A percentile compares a stretch with the other conserved stretches of the same genome.
These are phyloP conservation scores for Neurospora sp. DNA, from an alignment of 495 filamentous ascomycete genomes.

Conservation along the genomic window DNA sequence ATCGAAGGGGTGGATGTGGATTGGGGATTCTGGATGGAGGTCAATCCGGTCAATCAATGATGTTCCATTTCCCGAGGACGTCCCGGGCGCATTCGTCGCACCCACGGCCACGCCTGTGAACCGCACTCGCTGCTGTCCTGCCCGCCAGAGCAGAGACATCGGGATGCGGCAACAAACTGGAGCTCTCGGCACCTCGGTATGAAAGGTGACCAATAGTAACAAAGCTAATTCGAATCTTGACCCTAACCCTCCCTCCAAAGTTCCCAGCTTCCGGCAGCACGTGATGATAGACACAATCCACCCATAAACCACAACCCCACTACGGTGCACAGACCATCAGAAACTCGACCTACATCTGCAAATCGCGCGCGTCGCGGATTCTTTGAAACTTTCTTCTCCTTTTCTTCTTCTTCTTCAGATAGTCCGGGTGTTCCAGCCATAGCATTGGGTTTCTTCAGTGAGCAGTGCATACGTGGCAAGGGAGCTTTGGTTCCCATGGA, in stretches of 20 bases:
- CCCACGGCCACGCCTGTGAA: not conserved
- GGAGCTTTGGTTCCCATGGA: conserved; percentile 31
- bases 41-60: not conserved
- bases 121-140: not conserved
- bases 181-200: conserved; percentile 23
- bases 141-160: not conserved
- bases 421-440: conserved; percentile 34
- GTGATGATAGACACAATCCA: not conserved
- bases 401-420: conserved; percentile 35
- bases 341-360: not conserved
- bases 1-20: not conserved
- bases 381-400: conserved; percentile 12
- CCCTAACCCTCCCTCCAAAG: not conserved
- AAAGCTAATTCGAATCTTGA: conserved; percentile 16
- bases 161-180: not conserved
- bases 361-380: not conserved
- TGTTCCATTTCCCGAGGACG: not conserved
- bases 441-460: conserved; percentile 24
- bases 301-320: not conserved
- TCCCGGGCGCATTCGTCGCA: not conserved
- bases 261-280: not conserved
- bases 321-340: not conserved
- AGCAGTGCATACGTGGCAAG: conserved; percentile 25
- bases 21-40: not conserved
- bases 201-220: conserved; percentile 18